Evolutionary conservation across 768 basidiomycete species (phyloP), one percentile per base, ranked within the genome.

Genomic region (Auricularia sp.): DNA sequence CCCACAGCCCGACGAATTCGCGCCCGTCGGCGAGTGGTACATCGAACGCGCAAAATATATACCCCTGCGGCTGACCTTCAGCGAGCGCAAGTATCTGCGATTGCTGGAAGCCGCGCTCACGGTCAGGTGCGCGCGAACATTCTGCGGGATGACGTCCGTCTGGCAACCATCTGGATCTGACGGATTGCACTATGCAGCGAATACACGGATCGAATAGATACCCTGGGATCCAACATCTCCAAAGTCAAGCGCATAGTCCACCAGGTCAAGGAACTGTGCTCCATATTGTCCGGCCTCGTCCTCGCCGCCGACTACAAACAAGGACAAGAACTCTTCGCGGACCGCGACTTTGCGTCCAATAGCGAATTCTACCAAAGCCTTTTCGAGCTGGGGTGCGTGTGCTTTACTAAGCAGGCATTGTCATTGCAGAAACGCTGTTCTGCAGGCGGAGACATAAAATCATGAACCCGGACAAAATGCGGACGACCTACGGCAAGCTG

Each of bases 391-490:
- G 90, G 91, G 29, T 62, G 21, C 39, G 61, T 42, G 5, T 18
- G 11, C 11, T 35, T 47, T 5, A 29, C 56, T 6, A 7, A 1
- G 23, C 11, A 21, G 8, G 36, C 60, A 39, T 29, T 29, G 11
- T 33, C 56, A 23, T 7, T 66, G 53, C 58, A 58, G 56, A 29
- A 10, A 18, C 10, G 23, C 54, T 10, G 39, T 42, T 14, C 0
- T 59, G 14, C 56, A 59, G 56, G 21, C 79, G 90, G 61, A 81
- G 91, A 65, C 89, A 92, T 72, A 93, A 93, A 73, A 93, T 93
- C 71, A 91, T 90, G 89, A 93, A 93, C 69, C 91, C 91, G 0
- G 91, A 93, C 71, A 92, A 92, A 69, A 92, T 93, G 91, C 82
- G 91, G 33, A 86, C 88, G 35, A 93, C 89, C 7, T 93, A 59